Evolutionary conservation across 176 grass and related monocot genomes (phyloP).

Genomic region (Rhynchospora breviuscula): DNA sequence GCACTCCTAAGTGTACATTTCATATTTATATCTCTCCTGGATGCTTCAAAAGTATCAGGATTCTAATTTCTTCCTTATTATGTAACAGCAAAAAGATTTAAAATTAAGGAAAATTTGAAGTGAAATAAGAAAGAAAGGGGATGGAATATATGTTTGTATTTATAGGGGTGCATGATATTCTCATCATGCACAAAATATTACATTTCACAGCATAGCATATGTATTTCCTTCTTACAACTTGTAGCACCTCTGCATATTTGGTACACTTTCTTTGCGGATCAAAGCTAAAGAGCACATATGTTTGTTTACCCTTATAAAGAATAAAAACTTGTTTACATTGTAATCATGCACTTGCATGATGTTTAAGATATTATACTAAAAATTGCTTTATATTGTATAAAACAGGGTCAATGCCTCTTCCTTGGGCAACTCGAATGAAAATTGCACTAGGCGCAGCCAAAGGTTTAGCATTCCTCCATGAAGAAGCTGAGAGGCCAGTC

Average conservation of each 20-base stretch:
- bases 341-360: neutral
- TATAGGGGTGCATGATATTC: neutral
- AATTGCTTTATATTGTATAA: conserved; percentile 24
- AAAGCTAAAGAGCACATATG: neutral
- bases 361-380: neutral
- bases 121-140: neutral
- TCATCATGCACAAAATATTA: neutral
- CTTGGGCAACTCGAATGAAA: conserved; percentile 94
- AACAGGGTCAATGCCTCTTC: conserved; percentile 77
- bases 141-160: neutral
- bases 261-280: neutral
- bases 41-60: neutral
- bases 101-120: neutral
- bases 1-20: neutral
- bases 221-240: neutral
- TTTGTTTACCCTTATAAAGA: neutral
- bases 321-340: neutral
- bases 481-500: conserved; percentile 98
- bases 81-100: neutral
- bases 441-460: conserved; percentile 98
- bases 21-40: too few species aligned
- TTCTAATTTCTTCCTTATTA: too few species aligned
- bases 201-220: neutral
- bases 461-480: conserved; percentile 92
- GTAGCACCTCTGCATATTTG: neutral